A percentile compares a stretch with the other conserved stretches of the same genome.
These are phyloP conservation scores for Hypoxylon rickii DNA, from an alignment of 495 filamentous ascomycete genomes.

Conservation along the genomic window DNA sequence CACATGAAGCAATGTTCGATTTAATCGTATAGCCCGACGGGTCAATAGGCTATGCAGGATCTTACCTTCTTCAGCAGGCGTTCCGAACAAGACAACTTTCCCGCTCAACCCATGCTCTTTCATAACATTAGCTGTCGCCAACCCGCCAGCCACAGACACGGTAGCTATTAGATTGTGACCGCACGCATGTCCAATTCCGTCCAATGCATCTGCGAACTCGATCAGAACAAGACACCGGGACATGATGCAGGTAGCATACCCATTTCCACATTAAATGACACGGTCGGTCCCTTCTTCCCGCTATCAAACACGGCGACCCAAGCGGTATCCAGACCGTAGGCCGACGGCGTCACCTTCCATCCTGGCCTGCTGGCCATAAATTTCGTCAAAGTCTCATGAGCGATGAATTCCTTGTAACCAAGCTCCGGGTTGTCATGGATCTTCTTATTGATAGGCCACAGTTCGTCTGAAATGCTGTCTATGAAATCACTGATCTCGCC, in stretches of 20 bases:
- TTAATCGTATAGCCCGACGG: not conserved
- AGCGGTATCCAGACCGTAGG: conserved; percentile 60
- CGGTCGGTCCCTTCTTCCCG: conserved; percentile 51
- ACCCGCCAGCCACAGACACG: conserved; percentile 60
- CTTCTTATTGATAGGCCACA: conserved; percentile 52
- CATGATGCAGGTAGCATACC: conserved; percentile 46
- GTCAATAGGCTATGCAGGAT: not conserved
- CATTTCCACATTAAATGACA: conserved; percentile 65
- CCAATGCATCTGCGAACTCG: conserved; percentile 53
- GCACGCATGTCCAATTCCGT: conserved; percentile 67
- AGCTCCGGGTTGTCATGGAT: conserved; percentile 68
- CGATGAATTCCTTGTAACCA: conserved; percentile 59
- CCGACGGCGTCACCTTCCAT: conserved; percentile 60
- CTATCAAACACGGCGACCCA: conserved; percentile 59
- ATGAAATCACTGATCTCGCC: conserved; percentile 45
- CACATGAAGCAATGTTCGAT: not conserved
- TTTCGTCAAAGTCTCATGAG: conserved; percentile 60
- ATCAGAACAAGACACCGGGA: conserved; percentile 7
- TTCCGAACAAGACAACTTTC: conserved; percentile 67
- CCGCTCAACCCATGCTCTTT: conserved; percentile 54
- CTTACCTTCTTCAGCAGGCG: conserved; percentile 68
- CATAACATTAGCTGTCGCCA: conserved; percentile 60
- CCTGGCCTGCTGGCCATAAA: conserved; percentile 58
- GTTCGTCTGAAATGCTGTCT: conserved; percentile 39
- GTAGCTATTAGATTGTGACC: conserved; percentile 74